phyloP scores from a whole-genome alignment of 2,329 filamentous ascomycete genomes.

The Xenoacremonium recifei region DNA sequence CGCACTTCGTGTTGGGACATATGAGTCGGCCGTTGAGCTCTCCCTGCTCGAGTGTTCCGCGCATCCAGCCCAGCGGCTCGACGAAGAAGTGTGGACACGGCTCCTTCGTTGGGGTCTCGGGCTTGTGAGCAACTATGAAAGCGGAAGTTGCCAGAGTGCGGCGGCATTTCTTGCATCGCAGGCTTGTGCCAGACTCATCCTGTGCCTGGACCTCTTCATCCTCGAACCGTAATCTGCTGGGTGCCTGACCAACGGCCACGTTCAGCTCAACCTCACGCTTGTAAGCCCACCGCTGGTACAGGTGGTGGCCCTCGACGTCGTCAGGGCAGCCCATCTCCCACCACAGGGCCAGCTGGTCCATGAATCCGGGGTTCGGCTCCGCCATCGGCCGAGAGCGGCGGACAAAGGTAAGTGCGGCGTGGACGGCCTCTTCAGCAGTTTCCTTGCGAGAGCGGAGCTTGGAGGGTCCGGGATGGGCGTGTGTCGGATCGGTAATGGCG shows the following conservation, averaged over 20 bases:
- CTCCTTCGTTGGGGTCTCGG: constrained; percentile 14
- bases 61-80: constrained; percentile 95
- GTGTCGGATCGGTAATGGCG: constrained; percentile 16
- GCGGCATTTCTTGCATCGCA: constrained; percentile 91
- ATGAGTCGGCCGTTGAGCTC: constrained; percentile 79
- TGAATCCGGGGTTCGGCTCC: constrained; percentile 90
- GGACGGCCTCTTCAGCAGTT: constrained; percentile 47
- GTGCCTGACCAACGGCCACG: constrained; percentile 73
- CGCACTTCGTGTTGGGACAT: constrained; percentile 78
- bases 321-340: constrained; percentile 80
- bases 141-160: constrained; percentile 53
- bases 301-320: constrained; percentile 62
- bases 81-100: constrained; percentile 84
- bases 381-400: constrained; percentile 71
- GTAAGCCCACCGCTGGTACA: constrained; percentile 74
- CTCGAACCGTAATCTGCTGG: constrained; percentile 79
- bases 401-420: constrained; percentile 66
- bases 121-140: constrained; percentile 66
- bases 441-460: constrained; percentile 27
- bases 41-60: constrained; percentile 74
- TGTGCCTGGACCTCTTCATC: constrained; percentile 58
- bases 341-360: constrained; percentile 83
- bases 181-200: constrained; percentile 30
- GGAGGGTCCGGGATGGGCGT: constrained; percentile 6
- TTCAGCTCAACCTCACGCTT: constrained; percentile 54